Base-by-base conservation (phyloP, 2,329 filamentous ascomycete species). In the Penicillium sp. region DNA sequence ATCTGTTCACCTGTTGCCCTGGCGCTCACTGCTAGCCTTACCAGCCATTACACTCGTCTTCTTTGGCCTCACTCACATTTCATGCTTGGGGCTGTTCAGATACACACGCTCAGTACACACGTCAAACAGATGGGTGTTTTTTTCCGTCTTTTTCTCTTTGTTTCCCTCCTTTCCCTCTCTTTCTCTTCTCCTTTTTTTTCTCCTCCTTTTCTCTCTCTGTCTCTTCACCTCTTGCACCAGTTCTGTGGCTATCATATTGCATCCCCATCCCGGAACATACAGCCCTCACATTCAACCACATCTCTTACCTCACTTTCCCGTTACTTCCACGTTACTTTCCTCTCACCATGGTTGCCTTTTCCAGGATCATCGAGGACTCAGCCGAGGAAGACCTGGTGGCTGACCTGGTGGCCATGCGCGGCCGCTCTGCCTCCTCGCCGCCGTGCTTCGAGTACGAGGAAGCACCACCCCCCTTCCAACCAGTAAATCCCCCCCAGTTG, bases 131-230 rank as follows among this genome's bases (percentile, higher is more conserved):
- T 52, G 21, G 16, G 21, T 42, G 59, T 20, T 51, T 57, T 56
- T 57, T 57, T 47, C 38, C 45, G 47, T 45, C 45, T 57, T 47
- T 43, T 35, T 16, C 45, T 35, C 24, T 38, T 38, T 49, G 51
- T 56, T 60, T 18, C 20, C 21, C 8, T 50, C 20, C n/a, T 47
- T 49, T 46, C 33, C 50, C 49, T 49, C 49, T 55, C 18, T 35
- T 43, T 55, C 33, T 45, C 12, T 60, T 42, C 24, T 38, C 47
- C 42, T 7, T 23, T 51, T 18, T 50, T 35, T 48, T 33, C 33
- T 51, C 38, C 30, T 12, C 33, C 42, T 33, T 33, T 33, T 33
- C 20, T 35, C 16, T 53, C 21, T 24, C 40, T 24, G 4, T 16
- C 40, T 26, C 12, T 14, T 47, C 9, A 14, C 18, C 16, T 30